phyloP scores from a whole-genome alignment of 371 early-diverging fungal genomes.

The Zopfochytrium polystomum region DNA sequence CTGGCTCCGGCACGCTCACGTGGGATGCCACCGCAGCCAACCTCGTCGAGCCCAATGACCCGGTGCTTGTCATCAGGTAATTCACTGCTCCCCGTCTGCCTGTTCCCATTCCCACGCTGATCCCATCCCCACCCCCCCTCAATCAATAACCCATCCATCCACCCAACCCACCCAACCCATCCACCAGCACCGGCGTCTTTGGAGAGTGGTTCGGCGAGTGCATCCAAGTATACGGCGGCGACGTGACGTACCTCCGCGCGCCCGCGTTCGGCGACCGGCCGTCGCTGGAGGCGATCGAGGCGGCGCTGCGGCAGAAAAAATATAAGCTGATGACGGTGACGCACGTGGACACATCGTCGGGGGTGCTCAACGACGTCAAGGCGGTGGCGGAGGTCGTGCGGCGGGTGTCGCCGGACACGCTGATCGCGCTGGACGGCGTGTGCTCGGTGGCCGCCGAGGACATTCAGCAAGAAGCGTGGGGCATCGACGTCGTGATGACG shows the following conservation, averaged over 20 bases:
- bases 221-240: constrained; percentile 83
- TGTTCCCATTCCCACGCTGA: too few relatives aligned
- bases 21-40: constrained; percentile 95
- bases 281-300: constrained; percentile 46
- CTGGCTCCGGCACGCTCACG: constrained; percentile 86
- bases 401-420: constrained; percentile 76
- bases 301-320: constrained; percentile 49
- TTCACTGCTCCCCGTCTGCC: too few relatives aligned
- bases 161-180: too few relatives aligned
- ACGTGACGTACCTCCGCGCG: constrained; percentile 72
- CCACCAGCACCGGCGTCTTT: constrained; percentile 94
- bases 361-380: constrained; percentile 82
- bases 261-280: constrained; percentile 66
- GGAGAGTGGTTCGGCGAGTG: constrained; percentile 94
- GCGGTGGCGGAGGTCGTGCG: constrained; percentile 71
- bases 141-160: too few relatives aligned
- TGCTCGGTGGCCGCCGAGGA: constrained; percentile 94
- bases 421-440: constrained; percentile 93
- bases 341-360: constrained; percentile 96
- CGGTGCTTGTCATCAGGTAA: constrained; percentile 84
- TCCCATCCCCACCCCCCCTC: too few relatives aligned
- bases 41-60: constrained; percentile 83
- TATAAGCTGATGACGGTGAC: constrained; percentile 89
- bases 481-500: constrained; percentile 69
- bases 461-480: constrained; percentile 89